Evolutionary conservation across 495 filamentous ascomycete species (phyloP), one percentile per base, ranked within the genome.

Genomic region (Aspergillus biplanus): DNA sequence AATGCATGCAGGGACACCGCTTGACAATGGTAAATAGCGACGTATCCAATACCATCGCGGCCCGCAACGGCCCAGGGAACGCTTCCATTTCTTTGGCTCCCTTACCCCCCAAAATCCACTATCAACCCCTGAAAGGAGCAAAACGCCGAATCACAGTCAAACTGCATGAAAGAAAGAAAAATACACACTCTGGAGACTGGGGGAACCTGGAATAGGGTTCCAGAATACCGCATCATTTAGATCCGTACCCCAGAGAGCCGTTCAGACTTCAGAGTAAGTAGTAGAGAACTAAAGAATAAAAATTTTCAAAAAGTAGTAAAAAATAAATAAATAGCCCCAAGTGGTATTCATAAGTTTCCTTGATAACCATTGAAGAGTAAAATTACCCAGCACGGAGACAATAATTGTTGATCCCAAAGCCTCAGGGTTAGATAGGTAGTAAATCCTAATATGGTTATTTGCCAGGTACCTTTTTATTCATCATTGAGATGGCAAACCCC

Each of bases 1-100:
- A 8, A 50, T 27, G 27, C 21, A 50, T 50, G 48, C 54, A 57
- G 59, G 50, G 59, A n/a, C 48, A 56, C n/a, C 6, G 8, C n/a
- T 8, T 8, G 37, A 13, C 13, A 39, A 39, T 56, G 11, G 27
- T 34, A 6, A 50, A 33, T 44, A 33, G 18, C 5, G 59, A 62
- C 59, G 59, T 55, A 55, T 62, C 59, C 47, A 56, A 55, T 52
- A 33, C 52, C 52, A 63, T 61, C 64, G 67, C 69, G 71, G 70
- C 62, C 74, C 69, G 65, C 62, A 71, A 67, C 59, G 72, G 74
- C 73, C 73, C 69, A 70, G 71, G 64, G 55, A 57, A 52, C 53
- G 33, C 47, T 21, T 16, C 18, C n/a, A 49, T 49, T 16, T 56
- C 59, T 65, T 57, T 60, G 63, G 59, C 49, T 66, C 52, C 27